Base-by-base conservation (phyloP, 2,329 filamentous ascomycete species). In the Aspergillus arachidicola region DNA sequence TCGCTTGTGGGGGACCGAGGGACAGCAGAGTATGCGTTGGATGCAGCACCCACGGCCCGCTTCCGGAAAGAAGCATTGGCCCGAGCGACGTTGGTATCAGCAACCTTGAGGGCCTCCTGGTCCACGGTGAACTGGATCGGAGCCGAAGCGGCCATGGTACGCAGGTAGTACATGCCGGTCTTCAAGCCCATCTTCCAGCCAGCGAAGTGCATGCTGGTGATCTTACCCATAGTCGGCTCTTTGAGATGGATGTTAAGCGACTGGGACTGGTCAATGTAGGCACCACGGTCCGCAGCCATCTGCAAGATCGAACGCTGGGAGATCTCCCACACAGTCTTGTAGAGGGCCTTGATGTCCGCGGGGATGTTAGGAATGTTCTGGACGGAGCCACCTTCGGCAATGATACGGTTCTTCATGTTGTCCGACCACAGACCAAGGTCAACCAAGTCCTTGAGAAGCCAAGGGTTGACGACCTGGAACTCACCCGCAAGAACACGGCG, bases 381-480 rank as follows among this genome's bases (percentile, higher is more conserved):
- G 61, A 99, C 91, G 23, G 94, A 98, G 69, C 95, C 95, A 70
- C 92, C 92, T 66, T 97, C 94, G 62, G 95, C 91, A 75, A 99
- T 99, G 85, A 99, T 99, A 73, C 95, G 93, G 86, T 99, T 99
- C 90, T 99, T 99, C 95, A 99, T 99, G 83, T 93, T 93, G 82
- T 99, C 94, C 55, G 94, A 97, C 95, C 95, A 99, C 51, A 99
- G 86, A 65, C 95, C 95, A 84, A 97, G 92, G 76, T 99, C 95
- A 71, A 99, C 95, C 34, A 99, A 89, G 74, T 99, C 95, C 86
- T 97, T 97, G 65, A 99, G 88, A 67, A 99, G 83, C 95, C 95
- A 99, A 58, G 95, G 95, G 85, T 99, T 99, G 79, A 99, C 95
- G 60, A 99, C 93, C 83, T 99, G 95, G 89, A 99, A 99, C 80